A percentile compares a stretch with the other conserved stretches of the same genome.
These are phyloP conservation scores for Populus hybrid DNA, from an alignment of 441 rosid genomes.

Conservation along the genomic window DNA sequence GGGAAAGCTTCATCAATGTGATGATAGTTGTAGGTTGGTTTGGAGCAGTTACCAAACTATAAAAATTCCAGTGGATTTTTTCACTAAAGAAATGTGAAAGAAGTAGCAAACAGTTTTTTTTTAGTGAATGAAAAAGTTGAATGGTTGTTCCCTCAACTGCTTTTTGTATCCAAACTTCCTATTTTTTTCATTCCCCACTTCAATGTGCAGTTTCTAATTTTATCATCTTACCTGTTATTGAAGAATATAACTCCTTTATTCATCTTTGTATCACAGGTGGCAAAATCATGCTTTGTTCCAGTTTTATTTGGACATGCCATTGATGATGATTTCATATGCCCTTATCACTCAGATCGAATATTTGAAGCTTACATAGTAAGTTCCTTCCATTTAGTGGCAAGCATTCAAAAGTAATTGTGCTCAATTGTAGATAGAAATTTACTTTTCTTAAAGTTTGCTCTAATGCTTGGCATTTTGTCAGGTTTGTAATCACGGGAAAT, in stretches of 20 bases:
- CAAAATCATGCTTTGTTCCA: conserved; percentile 90
- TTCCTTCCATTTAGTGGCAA: conserved; percentile 14
- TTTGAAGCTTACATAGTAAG: conserved; percentile 76
- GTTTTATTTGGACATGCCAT: conserved; percentile 92
- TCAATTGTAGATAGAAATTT: not conserved
- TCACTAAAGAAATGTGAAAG: not conserved
- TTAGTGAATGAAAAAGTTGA: not conserved
- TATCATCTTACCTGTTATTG: conserved; percentile 2
- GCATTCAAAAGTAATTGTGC: not conserved
- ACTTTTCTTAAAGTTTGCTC: not conserved
- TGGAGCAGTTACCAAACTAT: not conserved
- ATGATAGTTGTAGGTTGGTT: not conserved
- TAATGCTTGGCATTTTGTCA: not conserved
- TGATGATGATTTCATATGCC: conserved; percentile 89
- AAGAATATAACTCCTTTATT: not conserved
- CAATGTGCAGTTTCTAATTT: not conserved
- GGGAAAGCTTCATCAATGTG: not conserved
- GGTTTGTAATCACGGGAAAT: not conserved
- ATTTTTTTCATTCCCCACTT: no score
- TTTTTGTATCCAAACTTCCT: not conserved
- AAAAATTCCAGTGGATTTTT: not conserved
- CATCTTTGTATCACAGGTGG: conserved; percentile 53
- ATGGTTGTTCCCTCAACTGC: not conserved
- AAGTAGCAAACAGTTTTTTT: not conserved
- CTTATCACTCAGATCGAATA: conserved; percentile 93